Evolutionary conservation across 805 yeast genomes (phyloP), one percentile per base, ranked within the genome.

Genomic region (Candida loeiensis): DNA sequence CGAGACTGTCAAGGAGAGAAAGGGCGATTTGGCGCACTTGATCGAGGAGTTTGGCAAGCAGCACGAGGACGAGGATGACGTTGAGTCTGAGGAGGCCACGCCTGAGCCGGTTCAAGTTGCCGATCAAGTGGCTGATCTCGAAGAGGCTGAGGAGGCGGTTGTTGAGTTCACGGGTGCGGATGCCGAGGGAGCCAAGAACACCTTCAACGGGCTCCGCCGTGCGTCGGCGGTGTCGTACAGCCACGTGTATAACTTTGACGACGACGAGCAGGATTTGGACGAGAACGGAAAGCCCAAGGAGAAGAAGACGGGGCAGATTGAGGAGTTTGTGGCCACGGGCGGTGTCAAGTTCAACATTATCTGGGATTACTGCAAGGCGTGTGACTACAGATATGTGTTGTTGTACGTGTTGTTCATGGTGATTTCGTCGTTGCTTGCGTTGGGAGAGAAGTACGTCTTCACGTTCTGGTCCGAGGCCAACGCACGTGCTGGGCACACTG

Each of bases 391-490:
- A 24, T 45, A 37, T 18, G 40, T 45, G 12, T 4, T 35, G 71
- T 77, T 15, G 47, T 64, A 32, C 17, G 51, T 4, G 78, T 80
- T 33, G 70, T 73, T 33, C 15, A 56, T 25, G 37, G 65, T 54
- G 76, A 44, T 49, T 41, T 65, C 48, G 47, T 58, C 48, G 41
- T 56, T 36, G 24, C 57, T 43, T 36, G 66, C 70, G 13, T 56
- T 74, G 11, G 60, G 64, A 6, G 76, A 77, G 34, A 79, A 75
- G 53, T 77, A 77, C 54, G 80, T 86, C 82, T 65, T 82, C 49
- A 82, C 81, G 47, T 65, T 72, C 45, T 82, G 90, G 90, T 76
- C 88, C 1, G 86, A 81, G 48, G 47, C 54, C 24, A 75, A 75
- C 47, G 56, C 64, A 6, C 62, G 66, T 28, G 63, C 63, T 22